Percentiles rank a stretch among this genome's conserved stretches.
Conservation (phyloP, 2,329 filamentous ascomycete genomes). For the Arthroderma uncinatum region DNA sequence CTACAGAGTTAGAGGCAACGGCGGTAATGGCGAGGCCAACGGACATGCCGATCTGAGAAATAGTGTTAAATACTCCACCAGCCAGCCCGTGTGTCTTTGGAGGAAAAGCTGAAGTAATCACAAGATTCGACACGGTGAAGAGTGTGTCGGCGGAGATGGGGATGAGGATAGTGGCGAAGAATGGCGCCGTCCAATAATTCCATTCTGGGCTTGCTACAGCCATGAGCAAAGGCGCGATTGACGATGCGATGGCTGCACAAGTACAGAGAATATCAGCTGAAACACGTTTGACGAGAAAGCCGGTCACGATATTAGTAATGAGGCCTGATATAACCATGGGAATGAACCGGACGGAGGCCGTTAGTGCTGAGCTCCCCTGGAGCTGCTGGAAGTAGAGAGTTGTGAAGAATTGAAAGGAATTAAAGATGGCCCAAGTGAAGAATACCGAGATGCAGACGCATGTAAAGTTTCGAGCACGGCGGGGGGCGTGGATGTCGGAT, state of each 20-base stretch:
- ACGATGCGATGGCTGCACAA: slow-evolving; percentile 8
- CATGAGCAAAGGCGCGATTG: slow-evolving; percentile 13
- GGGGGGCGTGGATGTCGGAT: slow-evolving; percentile 39
- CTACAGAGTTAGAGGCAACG: slow-evolving; percentile 29
- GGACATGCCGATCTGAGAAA: slow-evolving; percentile 45
- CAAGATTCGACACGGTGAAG: slow-evolving; percentile 42
- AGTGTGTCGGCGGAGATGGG: slow-evolving; percentile 13
- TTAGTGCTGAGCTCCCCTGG: slow-evolving; percentile 37
- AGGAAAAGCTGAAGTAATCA: slow-evolving; percentile 46
- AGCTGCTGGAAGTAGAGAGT: slow-evolving; percentile 41
- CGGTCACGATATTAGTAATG: slow-evolving; percentile 13
- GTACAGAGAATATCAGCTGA: slow-evolving; percentile 10
- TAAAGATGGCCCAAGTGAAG: slow-evolving; percentile 35
- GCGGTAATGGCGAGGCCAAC: slow-evolving; percentile 44
- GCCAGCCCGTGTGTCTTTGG: slow-evolving; percentile 47
- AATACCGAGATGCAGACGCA: slow-evolving; percentile 41
- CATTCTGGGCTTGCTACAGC: slow-evolving; percentile 7
- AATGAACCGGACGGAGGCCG: slow-evolving; percentile 38
- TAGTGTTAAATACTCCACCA: slow-evolving; percentile 52
- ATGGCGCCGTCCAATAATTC: slow-evolving; percentile 14
- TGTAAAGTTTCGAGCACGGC: slow-evolving; percentile 40
- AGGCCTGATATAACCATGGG: slow-evolving; percentile 36
- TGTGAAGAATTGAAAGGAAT: slow-evolving; percentile 17
- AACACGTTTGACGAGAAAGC: slow-evolving; percentile 10
- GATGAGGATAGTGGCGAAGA: slow-evolving; percentile 8